Percentiles rank a stretch among this genome's conserved stretches.
These are phyloP conservation scores for Actinidia chinensis DNA, from an alignment of 179 eudicot species.

Conservation along the genomic window DNA sequence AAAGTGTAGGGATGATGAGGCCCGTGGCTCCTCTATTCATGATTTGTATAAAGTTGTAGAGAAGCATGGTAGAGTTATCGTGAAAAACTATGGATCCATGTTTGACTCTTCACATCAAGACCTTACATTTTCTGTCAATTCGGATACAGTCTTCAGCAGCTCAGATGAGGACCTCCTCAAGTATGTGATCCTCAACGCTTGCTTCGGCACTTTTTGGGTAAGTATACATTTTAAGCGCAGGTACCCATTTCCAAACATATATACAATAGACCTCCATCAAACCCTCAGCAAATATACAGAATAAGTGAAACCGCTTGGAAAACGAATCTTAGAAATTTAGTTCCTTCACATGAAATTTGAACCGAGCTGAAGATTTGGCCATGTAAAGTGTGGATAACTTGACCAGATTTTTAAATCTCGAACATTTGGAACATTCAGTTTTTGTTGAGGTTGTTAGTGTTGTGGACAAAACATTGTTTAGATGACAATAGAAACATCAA, in stretches of 20 bases:
- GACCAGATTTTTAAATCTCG: not conserved
- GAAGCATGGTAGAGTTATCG: conserved; percentile 52
- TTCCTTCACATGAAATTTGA: not conserved
- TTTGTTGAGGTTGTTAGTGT: not conserved
- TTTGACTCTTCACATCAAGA: conserved; percentile 60
- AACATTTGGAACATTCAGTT: not conserved
- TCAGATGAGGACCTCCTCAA: conserved; percentile 59
- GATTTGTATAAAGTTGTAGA: conserved; percentile 44
- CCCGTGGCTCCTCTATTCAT: conserved; percentile 25
- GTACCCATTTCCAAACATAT: not conserved
- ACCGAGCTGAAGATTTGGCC: not conserved
- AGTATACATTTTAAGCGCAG: conserved; percentile 16
- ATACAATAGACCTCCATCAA: not conserved
- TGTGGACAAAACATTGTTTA: not conserved
- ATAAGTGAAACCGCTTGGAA: too few species aligned
- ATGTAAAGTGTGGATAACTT: not conserved
- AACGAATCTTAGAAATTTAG: not conserved
- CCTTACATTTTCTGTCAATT: conserved; percentile 41
- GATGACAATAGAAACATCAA: not conserved
- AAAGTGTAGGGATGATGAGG: conserved; percentile 19
- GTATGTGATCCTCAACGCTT: conserved; percentile 51
- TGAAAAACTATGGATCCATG: conserved; percentile 66
- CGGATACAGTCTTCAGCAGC: conserved; percentile 35
- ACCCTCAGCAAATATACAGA: not conserved
- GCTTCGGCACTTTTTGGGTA: conserved; percentile 63